Evolutionary conservation across 257 asterid genomes (phyloP).

Genomic region (Echites panduratus): DNA sequence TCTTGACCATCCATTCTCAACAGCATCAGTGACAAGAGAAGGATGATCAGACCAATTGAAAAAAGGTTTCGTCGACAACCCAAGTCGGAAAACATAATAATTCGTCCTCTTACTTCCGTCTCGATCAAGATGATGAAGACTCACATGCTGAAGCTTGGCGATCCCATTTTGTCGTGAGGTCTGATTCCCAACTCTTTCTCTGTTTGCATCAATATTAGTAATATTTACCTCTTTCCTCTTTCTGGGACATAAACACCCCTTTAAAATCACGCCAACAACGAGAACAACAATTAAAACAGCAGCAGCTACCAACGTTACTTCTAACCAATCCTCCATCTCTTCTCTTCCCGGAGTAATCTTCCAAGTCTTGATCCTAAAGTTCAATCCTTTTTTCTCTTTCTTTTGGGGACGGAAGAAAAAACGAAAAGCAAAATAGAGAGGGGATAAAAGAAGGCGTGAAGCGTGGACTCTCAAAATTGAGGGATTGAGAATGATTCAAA

Average conservation of each 20-base stretch:
- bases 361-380: background rate
- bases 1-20: constrained; percentile 90
- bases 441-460: constrained; percentile 11
- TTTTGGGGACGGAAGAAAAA: background rate
- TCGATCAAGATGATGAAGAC: constrained; percentile 42
- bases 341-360: background rate
- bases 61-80: constrained; percentile 25
- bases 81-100: constrained; percentile 38
- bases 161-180: constrained; percentile 38
- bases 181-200: constrained; percentile 18
- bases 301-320: constrained; percentile 26
- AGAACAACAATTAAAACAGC: constrained; percentile 21
- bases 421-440: background rate
- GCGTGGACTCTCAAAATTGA: constrained; percentile 29
- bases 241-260: constrained; percentile 17
- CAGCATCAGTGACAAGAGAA: constrained; percentile 69
- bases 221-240: constrained; percentile 6
- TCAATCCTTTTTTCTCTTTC: background rate
- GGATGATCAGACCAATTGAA: constrained; percentile 89
- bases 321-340: constrained; percentile 46
- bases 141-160: constrained; percentile 58
- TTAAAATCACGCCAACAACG: constrained; percentile 21
- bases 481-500: constrained; percentile 39
- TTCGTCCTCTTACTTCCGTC: constrained; percentile 34
- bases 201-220: constrained; percentile 14